A percentile compares a stretch with the other conserved stretches of the same genome.
Evolutionary conservation across 75 land plant species (phyloP).

Genomic region (Cryptomeria japonica): DNA sequence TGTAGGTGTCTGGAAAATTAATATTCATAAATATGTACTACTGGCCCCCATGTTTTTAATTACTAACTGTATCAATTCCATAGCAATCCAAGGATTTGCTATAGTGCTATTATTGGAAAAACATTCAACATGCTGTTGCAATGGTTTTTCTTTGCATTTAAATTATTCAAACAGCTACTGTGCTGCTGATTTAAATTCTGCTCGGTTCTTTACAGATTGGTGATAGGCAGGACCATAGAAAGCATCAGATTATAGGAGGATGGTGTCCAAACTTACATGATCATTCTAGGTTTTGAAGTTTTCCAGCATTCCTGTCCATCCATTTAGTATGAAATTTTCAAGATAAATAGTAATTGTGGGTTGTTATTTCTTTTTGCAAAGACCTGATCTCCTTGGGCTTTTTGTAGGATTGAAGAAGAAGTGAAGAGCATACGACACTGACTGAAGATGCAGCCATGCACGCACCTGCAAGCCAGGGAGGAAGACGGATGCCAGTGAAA

Average conservation of each 20-base stretch:
- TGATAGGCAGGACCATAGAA: not conserved
- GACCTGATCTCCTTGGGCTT: conserved; percentile 40
- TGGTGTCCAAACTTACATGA: not conserved
- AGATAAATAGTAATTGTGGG: not conserved
- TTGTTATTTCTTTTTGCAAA: not conserved
- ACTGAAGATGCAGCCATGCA: conserved; percentile 91
- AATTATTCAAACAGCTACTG: not conserved
- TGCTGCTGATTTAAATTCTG: not conserved
- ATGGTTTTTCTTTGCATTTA: not conserved
- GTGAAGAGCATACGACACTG: conserved; percentile 82
- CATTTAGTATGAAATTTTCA: not conserved
- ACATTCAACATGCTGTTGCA: not conserved
- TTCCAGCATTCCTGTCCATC: not conserved
- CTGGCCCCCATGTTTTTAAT: not conserved
- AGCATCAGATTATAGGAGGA: not conserved
- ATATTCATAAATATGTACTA: not conserved
- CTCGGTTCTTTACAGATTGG: not conserved
- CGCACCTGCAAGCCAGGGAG: conserved; percentile 97
- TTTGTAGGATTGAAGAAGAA: conserved; percentile 66
- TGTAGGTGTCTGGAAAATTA: not conserved
- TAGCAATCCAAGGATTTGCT: not conserved
- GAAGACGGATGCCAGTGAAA: conserved; percentile 61
- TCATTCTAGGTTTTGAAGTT: not conserved
- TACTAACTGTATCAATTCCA: not conserved
- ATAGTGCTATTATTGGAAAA: not conserved